Percentiles rank a stretch among this genome's conserved stretches.
Conservation (phyloP, 192 early-diverging fungal species). For the Rhizophagus prolifer region DNA sequence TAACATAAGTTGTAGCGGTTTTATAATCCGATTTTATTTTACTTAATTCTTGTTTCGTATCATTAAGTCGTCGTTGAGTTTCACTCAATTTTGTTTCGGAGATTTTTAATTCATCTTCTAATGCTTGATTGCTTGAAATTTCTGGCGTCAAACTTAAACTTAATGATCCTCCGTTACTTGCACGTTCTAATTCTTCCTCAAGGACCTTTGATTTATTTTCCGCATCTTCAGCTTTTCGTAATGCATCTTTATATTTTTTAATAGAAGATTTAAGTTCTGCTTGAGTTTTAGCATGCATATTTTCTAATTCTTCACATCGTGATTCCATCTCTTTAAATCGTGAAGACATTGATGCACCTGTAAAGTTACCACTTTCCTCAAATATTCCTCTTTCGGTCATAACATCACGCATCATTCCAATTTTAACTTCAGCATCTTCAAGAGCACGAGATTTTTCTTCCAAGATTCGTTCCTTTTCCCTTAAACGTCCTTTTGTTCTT, state of each 20-base stretch:
- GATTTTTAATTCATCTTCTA: constrained; percentile 21
- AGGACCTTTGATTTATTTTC: constrained; percentile 29
- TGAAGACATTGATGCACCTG: not conserved
- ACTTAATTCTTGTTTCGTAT: constrained; percentile 32
- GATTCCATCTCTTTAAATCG: constrained; percentile 27
- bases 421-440: constrained; percentile 51
- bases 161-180: not conserved
- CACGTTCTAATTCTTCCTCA: constrained; percentile 6
- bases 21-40: constrained; percentile 47
- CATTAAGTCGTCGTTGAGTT: constrained; percentile 22
- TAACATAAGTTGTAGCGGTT: constrained; percentile 35
- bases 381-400: constrained; percentile 49
- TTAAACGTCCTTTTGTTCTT: constrained; percentile 36
- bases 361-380: constrained; percentile 30
- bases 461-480: constrained; percentile 45
- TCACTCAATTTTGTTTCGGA: not conserved
- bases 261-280: not conserved
- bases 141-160: not conserved
- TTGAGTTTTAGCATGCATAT: not conserved
- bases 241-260: constrained; percentile 26
- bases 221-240: constrained; percentile 29
- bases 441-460: constrained; percentile 42
- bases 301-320: constrained; percentile 32
- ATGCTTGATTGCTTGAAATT: not conserved
- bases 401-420: constrained; percentile 48